These are phyloP conservation scores for Pilasporangium apinafurcum DNA, from an alignment of 352 stramenopile genomes.

Conservation along the genomic window DNA sequence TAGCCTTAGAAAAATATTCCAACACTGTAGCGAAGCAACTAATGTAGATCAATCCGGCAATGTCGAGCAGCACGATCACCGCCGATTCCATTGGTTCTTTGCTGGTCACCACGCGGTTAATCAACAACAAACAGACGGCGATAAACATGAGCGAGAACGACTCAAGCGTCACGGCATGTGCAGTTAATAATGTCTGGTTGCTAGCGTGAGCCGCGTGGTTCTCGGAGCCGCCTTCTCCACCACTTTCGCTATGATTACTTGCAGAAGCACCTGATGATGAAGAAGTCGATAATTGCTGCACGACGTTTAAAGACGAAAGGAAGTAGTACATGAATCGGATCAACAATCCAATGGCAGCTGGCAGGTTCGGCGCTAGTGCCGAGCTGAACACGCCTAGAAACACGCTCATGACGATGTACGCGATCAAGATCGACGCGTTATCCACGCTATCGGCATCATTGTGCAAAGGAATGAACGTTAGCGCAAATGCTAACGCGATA, in stretches of 20 bases:
- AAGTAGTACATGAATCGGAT: constrained; percentile 47
- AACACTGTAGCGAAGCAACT: constrained; percentile 34
- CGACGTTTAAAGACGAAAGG: constrained; percentile 38
- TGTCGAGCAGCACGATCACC: constrained; percentile 47
- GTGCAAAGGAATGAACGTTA: background rate
- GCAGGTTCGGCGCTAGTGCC: constrained; percentile 33
- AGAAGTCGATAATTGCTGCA: constrained; percentile 17
- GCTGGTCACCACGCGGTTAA: constrained; percentile 38
- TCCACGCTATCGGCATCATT: no score
- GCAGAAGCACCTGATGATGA: no score
- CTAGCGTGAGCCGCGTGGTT: background rate
- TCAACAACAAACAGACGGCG: constrained; percentile 29
- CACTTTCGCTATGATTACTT: background rate
- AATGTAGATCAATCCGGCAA: constrained; percentile 43
- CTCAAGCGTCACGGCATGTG: constrained; percentile 36
- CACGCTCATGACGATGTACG: constrained; percentile 27
- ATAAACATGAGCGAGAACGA: constrained; percentile 48
- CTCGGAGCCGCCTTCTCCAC: background rate
- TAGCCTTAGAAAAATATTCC: constrained; percentile 38
- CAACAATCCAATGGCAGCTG: constrained; percentile 34
- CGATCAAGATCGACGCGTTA: constrained; percentile 24
- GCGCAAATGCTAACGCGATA: background rate
- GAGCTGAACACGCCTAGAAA: constrained; percentile 31
- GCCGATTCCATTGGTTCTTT: constrained; percentile 60
- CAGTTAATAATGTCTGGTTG: constrained; percentile 1